phyloP scores from a whole-genome alignment of 73 alveolate species.

The Tetrahymena malaccensis region DNA sequence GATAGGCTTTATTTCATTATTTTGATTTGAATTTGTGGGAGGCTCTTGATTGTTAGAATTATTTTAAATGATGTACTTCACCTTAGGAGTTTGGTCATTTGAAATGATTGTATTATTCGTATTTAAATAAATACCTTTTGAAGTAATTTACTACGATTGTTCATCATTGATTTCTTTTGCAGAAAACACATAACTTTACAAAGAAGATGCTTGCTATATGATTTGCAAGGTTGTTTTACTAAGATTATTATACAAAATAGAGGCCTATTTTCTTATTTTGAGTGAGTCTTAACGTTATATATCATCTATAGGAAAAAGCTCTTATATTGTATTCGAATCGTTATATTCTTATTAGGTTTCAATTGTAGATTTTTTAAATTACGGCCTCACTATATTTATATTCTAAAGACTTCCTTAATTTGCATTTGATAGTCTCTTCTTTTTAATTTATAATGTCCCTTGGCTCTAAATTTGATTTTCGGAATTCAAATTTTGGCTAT shows the following conservation, averaged over 20 bases:
- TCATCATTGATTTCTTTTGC: neutral
- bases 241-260: neutral
- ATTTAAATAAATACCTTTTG: neutral
- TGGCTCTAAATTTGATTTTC: neutral
- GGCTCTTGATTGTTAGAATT: neutral
- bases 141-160: neutral
- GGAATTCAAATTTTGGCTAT: neutral
- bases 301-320: neutral
- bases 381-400: neutral
- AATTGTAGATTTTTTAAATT: neutral
- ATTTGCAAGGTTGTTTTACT: neutral
- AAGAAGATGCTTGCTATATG: neutral
- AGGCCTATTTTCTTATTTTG: neutral
- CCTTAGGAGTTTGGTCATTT: neutral
- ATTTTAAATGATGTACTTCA: neutral
- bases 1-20: neutral
- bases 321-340: neutral
- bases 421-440: neutral
- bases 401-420: neutral
- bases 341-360: neutral
- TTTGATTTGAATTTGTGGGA: neutral
- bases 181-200: neutral
- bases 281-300: neutral
- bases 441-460: neutral
- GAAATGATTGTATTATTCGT: neutral